These are phyloP conservation scores for Aphanomyces astaci DNA, from an alignment of 352 stramenopile genomes.

Conservation along the genomic window DNA sequence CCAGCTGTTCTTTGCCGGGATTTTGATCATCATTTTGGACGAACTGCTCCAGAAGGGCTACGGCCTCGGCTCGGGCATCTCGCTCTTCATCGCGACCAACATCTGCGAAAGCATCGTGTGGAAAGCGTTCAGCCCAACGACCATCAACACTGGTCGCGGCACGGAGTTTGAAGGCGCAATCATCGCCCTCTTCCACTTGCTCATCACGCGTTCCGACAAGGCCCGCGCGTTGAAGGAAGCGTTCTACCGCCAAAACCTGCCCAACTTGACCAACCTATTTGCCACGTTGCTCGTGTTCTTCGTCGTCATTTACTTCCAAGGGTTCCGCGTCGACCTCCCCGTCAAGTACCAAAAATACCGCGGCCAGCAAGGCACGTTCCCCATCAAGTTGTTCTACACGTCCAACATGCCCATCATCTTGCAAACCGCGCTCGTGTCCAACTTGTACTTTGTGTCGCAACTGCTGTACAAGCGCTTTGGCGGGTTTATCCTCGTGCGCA, in stretches of 20 bases:
- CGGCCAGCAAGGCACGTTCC: constrained; percentile 98
- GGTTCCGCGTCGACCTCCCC: constrained; percentile 87
- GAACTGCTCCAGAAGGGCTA: constrained; percentile 99
- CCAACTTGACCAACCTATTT: constrained; percentile 98
- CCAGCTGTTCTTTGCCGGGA: constrained; percentile 96
- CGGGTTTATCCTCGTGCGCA: constrained; percentile 96
- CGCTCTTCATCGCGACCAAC: constrained; percentile 99
- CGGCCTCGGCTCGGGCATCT: constrained; percentile 97
- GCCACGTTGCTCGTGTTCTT: constrained; percentile 99
- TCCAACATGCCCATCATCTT: constrained; percentile 99
- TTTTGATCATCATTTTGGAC: constrained; percentile 99
- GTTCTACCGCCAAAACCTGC: constrained; percentile 98
- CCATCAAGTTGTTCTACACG: constrained; percentile 99
- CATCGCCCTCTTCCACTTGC: constrained; percentile 98
- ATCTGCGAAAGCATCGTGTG: constrained; percentile 99
- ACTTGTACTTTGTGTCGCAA: constrained; percentile 99
- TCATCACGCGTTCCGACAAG: constrained; percentile 98
- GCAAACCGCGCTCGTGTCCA: constrained; percentile 97
- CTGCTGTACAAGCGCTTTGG: constrained; percentile 98
- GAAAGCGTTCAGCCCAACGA: constrained; percentile 99
- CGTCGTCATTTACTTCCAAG: constrained; percentile 99
- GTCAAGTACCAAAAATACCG: constrained; percentile 99
- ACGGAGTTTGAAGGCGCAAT: constrained; percentile 99
- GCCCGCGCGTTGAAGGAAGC: constrained; percentile 95
- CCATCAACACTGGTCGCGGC: constrained; percentile 98